Conservation (phyloP, 805 yeast species). For the Nakazawaea wyomingensis region DNA sequence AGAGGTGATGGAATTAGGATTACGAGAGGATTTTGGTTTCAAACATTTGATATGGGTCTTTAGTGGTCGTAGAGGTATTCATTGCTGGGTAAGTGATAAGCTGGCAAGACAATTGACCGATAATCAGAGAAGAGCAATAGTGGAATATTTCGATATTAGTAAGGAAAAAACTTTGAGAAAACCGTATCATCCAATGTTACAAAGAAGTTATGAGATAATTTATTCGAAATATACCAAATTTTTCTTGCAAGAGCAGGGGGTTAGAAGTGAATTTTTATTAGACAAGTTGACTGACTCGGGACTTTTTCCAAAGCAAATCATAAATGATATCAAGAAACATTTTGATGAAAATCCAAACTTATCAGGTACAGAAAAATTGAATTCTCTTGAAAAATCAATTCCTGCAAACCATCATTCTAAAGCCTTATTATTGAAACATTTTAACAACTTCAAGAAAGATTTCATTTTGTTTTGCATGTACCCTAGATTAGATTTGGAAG, state of each 20-base stretch:
- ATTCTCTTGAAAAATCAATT: slow-evolving; percentile 57
- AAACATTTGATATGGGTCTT: slow-evolving; percentile 87
- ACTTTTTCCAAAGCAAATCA: slow-evolving; percentile 43
- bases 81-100: slow-evolving; percentile 93
- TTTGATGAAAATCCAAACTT: slow-evolving; percentile 56
- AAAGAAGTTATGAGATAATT: slow-evolving; percentile 66
- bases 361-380: slow-evolving; percentile 69
- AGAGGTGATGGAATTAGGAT: slow-evolving; percentile 62
- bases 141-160: slow-evolving; percentile 79
- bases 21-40: slow-evolving; percentile 87
- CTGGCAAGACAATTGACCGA: slow-evolving; percentile 77
- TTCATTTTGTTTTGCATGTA: slow-evolving; percentile 74
- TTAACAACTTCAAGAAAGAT: slow-evolving; percentile 70
- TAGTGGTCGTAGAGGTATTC: slow-evolving; percentile 98
- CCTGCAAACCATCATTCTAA: slow-evolving; percentile 39
- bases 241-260: slow-evolving; percentile 78
- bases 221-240: slow-evolving; percentile 58
- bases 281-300: slow-evolving; percentile 59
- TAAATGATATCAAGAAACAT: slow-evolving; percentile 24
- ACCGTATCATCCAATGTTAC: slow-evolving; percentile 87
- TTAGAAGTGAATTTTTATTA: slow-evolving; percentile 53
- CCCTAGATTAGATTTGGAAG: slow-evolving; percentile 92
- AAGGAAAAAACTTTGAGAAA: slow-evolving; percentile 51
- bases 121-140: slow-evolving; percentile 65
- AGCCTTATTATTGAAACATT: slow-evolving; percentile 26